Evolutionary conservation across 441 rosid genomes (phyloP).

Genomic region (Biscutella laevigata): DNA sequence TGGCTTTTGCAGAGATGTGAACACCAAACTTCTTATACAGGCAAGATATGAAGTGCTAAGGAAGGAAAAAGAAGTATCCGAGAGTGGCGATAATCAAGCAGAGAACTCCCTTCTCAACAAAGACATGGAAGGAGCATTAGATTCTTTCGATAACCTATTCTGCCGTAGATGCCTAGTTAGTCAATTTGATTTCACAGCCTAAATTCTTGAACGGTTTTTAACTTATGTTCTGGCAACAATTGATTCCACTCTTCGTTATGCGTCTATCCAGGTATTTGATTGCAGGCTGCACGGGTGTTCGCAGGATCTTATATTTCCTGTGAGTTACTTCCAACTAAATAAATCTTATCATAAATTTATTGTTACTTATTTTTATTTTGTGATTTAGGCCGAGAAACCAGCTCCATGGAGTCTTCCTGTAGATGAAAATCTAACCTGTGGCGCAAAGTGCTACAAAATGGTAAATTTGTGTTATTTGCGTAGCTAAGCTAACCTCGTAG

Average conservation of each 20-base stretch:
- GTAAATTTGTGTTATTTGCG: constrained; percentile 31
- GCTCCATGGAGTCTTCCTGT: constrained; percentile 52
- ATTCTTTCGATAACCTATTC: constrained; percentile 94
- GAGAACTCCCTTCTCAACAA: constrained; percentile 60
- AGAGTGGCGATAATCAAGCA: constrained; percentile 42
- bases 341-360: not conserved
- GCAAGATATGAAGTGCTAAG: constrained; percentile 77
- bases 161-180: constrained; percentile 97
- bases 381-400: constrained; percentile 73
- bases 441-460: constrained; percentile 60
- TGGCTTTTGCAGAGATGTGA: constrained; percentile 90
- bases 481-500: constrained; percentile 5
- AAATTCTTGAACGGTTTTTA: not conserved
- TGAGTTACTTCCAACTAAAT: constrained; percentile 37
- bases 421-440: constrained; percentile 66
- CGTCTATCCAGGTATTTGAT: constrained; percentile 71
- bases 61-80: constrained; percentile 53
- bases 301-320: constrained; percentile 93
- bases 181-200: constrained; percentile 2
- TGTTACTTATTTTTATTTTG: constrained; percentile 16
- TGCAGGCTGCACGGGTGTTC: constrained; percentile 99
- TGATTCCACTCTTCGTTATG: constrained; percentile 1
- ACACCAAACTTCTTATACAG: constrained; percentile 99
- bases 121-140: constrained; percentile 96
- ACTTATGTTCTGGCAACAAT: constrained; percentile 4